Evolutionary conservation across 306 rosid genomes (phyloP).

Genomic region (Inga laurina): DNA sequence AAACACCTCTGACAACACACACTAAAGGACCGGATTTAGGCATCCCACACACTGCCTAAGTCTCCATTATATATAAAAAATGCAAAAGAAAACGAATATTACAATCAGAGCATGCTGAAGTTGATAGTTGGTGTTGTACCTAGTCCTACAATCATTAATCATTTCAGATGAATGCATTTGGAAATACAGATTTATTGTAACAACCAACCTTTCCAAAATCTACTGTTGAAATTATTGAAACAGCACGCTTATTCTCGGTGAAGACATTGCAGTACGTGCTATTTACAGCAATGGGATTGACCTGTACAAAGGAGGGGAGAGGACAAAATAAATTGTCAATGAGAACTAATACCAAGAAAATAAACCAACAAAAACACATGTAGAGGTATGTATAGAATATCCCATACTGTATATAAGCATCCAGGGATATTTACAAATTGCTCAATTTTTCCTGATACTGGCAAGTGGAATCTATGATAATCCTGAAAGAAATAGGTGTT

Average conservation of each 20-base stretch:
- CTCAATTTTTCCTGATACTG: constrained; percentile 83
- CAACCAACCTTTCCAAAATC: constrained; percentile 84
- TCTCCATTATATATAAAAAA: neutral
- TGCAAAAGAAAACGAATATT: constrained; percentile 3
- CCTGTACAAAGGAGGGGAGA: constrained; percentile 44
- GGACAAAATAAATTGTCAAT: constrained; percentile 12
- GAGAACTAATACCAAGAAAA: constrained; percentile 24
- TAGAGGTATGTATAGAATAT: constrained; percentile 3
- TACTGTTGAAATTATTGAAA: constrained; percentile 73
- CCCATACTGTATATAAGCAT: constrained; percentile 84
- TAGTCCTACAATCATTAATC: neutral
- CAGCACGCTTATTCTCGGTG: constrained; percentile 94
- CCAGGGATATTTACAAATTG: constrained; percentile 78
- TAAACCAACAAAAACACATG: constrained; percentile 4
- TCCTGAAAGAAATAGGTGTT: constrained; percentile 61
- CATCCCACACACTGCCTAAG: no score
- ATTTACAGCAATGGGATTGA: constrained; percentile 96
- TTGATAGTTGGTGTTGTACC: constrained; percentile 5
- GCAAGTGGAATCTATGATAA: constrained; percentile 91
- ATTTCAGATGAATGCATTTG: constrained; percentile 13
- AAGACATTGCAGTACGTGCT: constrained; percentile 96
- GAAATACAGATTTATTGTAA: constrained; percentile 32
- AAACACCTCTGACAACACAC: no score
- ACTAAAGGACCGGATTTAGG: no score
- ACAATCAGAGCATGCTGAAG: neutral